These are phyloP conservation scores for Raphanus raphanistrum DNA, from an alignment of 345 rosid species.

Conservation along the genomic window DNA sequence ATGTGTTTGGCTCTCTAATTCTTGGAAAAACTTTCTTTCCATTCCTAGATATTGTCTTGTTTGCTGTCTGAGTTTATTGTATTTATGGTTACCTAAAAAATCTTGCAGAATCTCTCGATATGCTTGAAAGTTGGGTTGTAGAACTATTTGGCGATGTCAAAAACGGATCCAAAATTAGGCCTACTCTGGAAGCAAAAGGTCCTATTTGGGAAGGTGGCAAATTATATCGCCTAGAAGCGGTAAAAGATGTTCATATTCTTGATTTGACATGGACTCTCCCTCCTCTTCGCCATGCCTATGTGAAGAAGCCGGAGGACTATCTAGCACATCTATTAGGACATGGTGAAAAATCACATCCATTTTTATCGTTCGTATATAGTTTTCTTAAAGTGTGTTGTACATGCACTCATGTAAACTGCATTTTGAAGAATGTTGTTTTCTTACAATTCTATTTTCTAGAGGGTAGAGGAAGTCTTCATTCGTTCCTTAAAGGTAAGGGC, in stretches of 20 bases:
- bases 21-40: not conserved
- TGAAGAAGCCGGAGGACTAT: slow-evolving; percentile 95
- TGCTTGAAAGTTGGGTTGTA: slow-evolving; percentile 84
- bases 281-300: slow-evolving; percentile 78
- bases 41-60: not conserved
- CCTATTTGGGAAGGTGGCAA: slow-evolving; percentile 83
- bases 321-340: slow-evolving; percentile 94
- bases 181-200: slow-evolving; percentile 58
- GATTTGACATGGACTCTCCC: slow-evolving; percentile 88
- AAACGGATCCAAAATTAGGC: slow-evolving; percentile 62
- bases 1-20: slow-evolving; percentile 12
- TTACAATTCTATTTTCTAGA: slow-evolving; percentile 50
- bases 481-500: slow-evolving; percentile 76
- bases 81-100: not conserved
- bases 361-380: slow-evolving; percentile 1
- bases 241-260: slow-evolving; percentile 86
- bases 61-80: slow-evolving; percentile 13
- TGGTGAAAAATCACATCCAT: slow-evolving; percentile 48
- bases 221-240: slow-evolving; percentile 79
- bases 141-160: slow-evolving; percentile 70
- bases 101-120: slow-evolving; percentile 83
- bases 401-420: not conserved
- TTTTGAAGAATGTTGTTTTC: slow-evolving; percentile 23
- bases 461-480: slow-evolving; percentile 96
- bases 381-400: slow-evolving; percentile 12